Percentiles rank a stretch among this genome's conserved stretches.
phyloP scores from a whole-genome alignment of 768 basidiomycete species.

The Lactarius psammicola region DNA sequence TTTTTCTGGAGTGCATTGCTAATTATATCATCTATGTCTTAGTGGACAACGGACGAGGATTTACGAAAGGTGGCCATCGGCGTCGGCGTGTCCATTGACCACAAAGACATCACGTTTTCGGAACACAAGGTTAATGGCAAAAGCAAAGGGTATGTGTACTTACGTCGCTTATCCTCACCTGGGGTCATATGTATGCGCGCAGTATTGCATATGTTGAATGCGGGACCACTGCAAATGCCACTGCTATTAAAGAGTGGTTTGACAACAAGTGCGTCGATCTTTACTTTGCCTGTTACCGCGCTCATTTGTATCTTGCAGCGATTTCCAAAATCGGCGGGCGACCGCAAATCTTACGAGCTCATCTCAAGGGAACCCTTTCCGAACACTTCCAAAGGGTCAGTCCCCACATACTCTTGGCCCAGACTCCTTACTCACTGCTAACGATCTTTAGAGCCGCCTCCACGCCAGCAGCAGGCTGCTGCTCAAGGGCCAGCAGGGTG shows the following conservation, averaged over 20 bases:
- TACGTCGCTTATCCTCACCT: slow-evolving; percentile 1
- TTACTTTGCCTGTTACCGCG: neutral
- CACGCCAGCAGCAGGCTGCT: slow-evolving; percentile 25
- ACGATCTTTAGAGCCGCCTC: slow-evolving; percentile 21
- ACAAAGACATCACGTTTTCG: slow-evolving; percentile 90
- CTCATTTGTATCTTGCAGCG: slow-evolving; percentile 41
- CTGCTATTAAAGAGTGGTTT: slow-evolving; percentile 75
- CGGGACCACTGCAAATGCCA: slow-evolving; percentile 62
- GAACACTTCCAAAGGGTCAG: slow-evolving; percentile 88
- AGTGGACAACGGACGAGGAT: slow-evolving; percentile 99
- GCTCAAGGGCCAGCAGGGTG: slow-evolving; percentile 36
- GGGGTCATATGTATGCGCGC: slow-evolving; percentile 20
- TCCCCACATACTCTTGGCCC: neutral
- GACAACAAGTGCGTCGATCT: slow-evolving; percentile 65
- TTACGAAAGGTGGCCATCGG: slow-evolving; percentile 71
- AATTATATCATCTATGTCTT: slow-evolving; percentile 34
- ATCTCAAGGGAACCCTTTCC: slow-evolving; percentile 85
- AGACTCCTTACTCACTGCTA: neutral
- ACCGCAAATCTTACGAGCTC: slow-evolving; percentile 69
- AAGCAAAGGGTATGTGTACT: slow-evolving; percentile 83
- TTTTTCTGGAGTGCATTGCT: slow-evolving; percentile 35
- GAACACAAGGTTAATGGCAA: slow-evolving; percentile 99
- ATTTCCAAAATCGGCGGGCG: slow-evolving; percentile 86
- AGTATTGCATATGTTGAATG: slow-evolving; percentile 90
- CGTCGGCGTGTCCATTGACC: slow-evolving; percentile 69